Evolutionary conservation across 176 grass and related monocot genomes (phyloP), one percentile per base, ranked within the genome.

Genomic region (Triticum urartu): DNA sequence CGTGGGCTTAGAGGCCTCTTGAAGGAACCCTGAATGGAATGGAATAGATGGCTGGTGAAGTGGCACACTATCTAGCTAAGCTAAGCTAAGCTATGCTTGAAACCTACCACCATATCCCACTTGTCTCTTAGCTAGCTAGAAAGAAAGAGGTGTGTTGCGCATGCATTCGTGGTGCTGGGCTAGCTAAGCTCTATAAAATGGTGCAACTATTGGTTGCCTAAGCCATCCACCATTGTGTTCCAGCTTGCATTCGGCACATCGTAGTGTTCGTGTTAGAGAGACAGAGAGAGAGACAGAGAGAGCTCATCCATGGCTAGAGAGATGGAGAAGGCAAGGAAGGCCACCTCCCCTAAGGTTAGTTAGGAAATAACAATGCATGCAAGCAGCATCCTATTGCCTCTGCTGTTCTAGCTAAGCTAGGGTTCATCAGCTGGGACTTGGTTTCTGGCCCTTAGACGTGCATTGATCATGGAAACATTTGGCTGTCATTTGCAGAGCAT

Each of bases 321-420:
- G 65, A 95, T 92, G 90, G 93, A 89, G 79, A 88, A 82, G 75
- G 9, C 83, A 64, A 85, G 83, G 83, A 90, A 90, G 77, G 62
- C 84, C 88, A 84, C 77, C 34, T 81, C 88, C 65, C 79, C 88
- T 87, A 92, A 92, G 93, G 90, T 95, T 85, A 78, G 86, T 95
- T 87, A 78, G 86, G 64, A 17, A 83, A 56, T 82, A 38, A 34
- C 24, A 33, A 35, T 45, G 43, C 3, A 75, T 50, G 26, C 6
- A 73, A 26, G 24, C 17, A 54, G 9, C 64, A 73, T 54, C 45
- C 25, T 63, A 60, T 34, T 68, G n/a, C 33, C 17, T 65, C 7
- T 59, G 14, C 3, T 0, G 9, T 64, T 24, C 28, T 65, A 18
- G 20, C n/a, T 68, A 52, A 47, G 39, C n/a, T 54, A 52, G 62